These are phyloP conservation scores for Suhomyces panamericanus DNA, from an alignment of 1,139 yeast species.

Conservation along the genomic window DNA sequence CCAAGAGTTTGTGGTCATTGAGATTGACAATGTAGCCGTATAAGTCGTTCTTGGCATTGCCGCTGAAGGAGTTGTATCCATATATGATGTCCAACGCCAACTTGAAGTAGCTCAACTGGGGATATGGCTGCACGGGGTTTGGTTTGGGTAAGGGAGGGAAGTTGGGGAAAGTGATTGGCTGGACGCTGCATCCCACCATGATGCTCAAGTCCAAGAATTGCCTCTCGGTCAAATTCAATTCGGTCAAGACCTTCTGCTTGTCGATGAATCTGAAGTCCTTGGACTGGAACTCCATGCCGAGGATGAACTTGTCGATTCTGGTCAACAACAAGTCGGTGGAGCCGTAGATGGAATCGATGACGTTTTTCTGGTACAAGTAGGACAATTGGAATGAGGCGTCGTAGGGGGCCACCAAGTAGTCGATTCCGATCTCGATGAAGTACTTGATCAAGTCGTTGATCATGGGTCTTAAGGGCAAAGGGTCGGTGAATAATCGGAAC, in stretches of 20 bases:
- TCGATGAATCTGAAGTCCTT: conserved; percentile 69
- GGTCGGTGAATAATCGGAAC: conserved; percentile 49
- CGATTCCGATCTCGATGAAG: conserved; percentile 57
- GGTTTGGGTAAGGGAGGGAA: conserved; percentile 55
- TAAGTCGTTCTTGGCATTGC: conserved; percentile 30
- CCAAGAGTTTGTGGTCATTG: conserved; percentile 40
- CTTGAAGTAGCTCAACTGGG: conserved; percentile 46
- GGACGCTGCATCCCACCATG: conserved; percentile 77
- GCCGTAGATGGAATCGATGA: conserved; percentile 78
- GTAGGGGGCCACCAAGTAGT: conserved; percentile 80
- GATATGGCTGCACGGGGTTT: conserved; percentile 44
- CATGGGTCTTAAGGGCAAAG: conserved; percentile 50
- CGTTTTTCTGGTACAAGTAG: conserved; percentile 56
- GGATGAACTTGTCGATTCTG: conserved; percentile 66
- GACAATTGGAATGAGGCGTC: conserved; percentile 80
- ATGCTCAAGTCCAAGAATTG: conserved; percentile 75
- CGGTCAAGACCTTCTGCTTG: conserved; percentile 56
- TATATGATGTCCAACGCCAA: conserved; percentile 46
- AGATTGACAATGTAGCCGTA: conserved; percentile 38
- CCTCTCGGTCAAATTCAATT: conserved; percentile 57
- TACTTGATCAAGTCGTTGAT: conserved; percentile 56
- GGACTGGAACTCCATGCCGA: conserved; percentile 67
- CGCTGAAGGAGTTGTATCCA: conserved; percentile 35
- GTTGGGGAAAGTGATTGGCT: conserved; percentile 61
- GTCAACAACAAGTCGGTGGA: conserved; percentile 76